Evolutionary conservation across 495 filamentous ascomycete species (phyloP), one percentile per base, ranked within the genome.

Genomic region (Lasiosphaeria ovina): DNA sequence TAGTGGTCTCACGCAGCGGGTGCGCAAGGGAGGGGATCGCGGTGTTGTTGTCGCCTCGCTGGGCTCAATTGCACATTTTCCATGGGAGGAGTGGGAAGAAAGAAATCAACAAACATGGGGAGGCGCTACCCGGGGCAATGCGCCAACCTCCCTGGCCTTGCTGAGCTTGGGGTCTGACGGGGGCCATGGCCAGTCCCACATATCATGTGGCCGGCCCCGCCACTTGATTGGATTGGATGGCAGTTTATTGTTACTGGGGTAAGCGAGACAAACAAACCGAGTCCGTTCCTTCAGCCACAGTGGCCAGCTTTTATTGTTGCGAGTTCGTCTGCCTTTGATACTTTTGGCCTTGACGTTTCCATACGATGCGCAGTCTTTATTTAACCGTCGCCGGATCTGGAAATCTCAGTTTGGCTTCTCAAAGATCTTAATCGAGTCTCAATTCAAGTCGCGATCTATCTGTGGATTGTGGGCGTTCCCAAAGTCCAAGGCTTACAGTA

Each of bases 61-160:
- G 62, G 53, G 66, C 50, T 70, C 62, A 66, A 67, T 66, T 58
- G 64, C 62, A 58, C 65, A 59, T 58, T 65, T 65, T 62, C 38
- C 55, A 42, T 35, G 51, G 61, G 54, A 57, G 52, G 65, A 65
- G 57, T 65, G 62, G 65, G 58, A 66, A 55, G 61, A 59, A 67
- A 67, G 65, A 70, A 70, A 70, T 68, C 63, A 69, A 72, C 63
- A 69, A 73, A 72, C 66, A 71, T 64, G 57, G 34, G 35, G 49
- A 60, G 52, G 61, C 69, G 67, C 58, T 66, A 63, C 70, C 62
- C 66, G 63, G 71, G 71, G 69, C 65, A 72, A 72, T 72, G 66
- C 63, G 66, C 59, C 64, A 62, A 36, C 56, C 67, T 63, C 63
- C 57, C 59, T 54, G 47, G 24, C 12, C 16, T 45, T 40, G 36